Evolutionary conservation across 169 alveolate genomes (phyloP), one percentile per base, ranked within the genome.

Genomic region (Eimeria brunetti): DNA sequence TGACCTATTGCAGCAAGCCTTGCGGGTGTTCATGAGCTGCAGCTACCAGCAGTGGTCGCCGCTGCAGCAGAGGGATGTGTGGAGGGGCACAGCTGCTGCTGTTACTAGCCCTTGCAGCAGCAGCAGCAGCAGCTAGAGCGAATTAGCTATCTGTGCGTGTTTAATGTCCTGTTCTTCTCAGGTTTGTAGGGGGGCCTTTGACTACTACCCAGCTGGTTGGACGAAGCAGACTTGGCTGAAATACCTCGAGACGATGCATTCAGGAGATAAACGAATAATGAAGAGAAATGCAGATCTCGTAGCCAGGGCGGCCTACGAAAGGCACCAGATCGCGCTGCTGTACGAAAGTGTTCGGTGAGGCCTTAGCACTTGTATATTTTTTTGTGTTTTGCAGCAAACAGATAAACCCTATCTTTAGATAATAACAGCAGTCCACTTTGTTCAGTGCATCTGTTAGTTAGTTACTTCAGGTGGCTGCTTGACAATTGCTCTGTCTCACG

Each of bases 151-250:
- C 75, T 89, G 76, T n/a, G 94, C 27, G 8, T 24, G 12, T 20
- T 9, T 22, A 76, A 11, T 41, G 1, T 20, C 41, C 20, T 49
- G 7, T 30, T 88, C 89, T 22, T n/a, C 33, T 41, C 90, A 91
- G 95, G 95, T 91, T 1, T 91, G 95, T 67, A 56, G 95, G 71
- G 95, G 95, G 7, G 80, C 95, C 7, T 75, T 75, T 20, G 84
- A 85, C 49, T 91, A 91, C 85, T 91, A 69, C 20, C 95, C 95
- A 41, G 90, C 95, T 9, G 95, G 95, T 4, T 91, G 95, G 95
- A 91, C 95, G 58, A 91, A 91, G 84, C 90, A 62, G 56, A 20
- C 33, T 14, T 91, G 95, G 95, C 88, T 62, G 30, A 62, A 81
- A n/a, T 91, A 75, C 73, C 90, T 91, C 69, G 95, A 91, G 91